Base-by-base conservation (phyloP, 2,329 filamentous ascomycete genomes). In the Fusarium verrucosum region DNA sequence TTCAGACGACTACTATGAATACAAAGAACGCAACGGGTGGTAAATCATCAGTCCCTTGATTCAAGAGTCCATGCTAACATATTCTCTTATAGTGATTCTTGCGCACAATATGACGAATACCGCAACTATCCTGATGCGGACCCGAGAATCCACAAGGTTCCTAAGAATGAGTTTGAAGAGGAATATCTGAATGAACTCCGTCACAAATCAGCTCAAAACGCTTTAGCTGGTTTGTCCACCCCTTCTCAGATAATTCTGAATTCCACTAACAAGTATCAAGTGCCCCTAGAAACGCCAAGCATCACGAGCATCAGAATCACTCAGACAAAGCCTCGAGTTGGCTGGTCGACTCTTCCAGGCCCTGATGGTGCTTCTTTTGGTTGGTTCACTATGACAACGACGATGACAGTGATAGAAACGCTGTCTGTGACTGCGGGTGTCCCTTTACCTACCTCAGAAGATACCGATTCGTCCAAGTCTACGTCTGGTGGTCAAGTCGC, bases 251-350 rank as follows among this genome's bases (percentile, higher is more conserved):
- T 17, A 8, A 3, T 6, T 19, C 4, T 19, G 2, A 25, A 53
- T 17, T 19, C 47, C 7, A 23, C 47, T 4, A 14, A n/a, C 8
- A 13, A 17, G 3, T 7, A 9, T 5, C 37, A 38, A 19, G 10
- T 43, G 14, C 28, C 16, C 7, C n/a, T 13, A 1, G 22, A 28
- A 16, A 25, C 30, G 8, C 14, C 20, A 5, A 41, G 7, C 11
- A 38, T 57, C n/a, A n/a, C 62, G 1, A 28, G 45, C 13, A 35
- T 42, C 17, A 20, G 17, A 3, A 50, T 57, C 10, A 58, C 50
- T 11, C 38, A 38, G 11, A 52, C 61, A 4, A n/a, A 33, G 20
- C 25, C 45, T 1, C 14, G 17, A 1, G n/a, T 38, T 5, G 19
- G 23, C 7, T 55, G 45, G 32, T 37, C 50, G 19, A 56, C 45